Percentiles rank a stretch among this genome's conserved stretches.
Conservation (phyloP, 2,329 filamentous ascomycete genomes). For the Pezizomycotina sp. region DNA sequence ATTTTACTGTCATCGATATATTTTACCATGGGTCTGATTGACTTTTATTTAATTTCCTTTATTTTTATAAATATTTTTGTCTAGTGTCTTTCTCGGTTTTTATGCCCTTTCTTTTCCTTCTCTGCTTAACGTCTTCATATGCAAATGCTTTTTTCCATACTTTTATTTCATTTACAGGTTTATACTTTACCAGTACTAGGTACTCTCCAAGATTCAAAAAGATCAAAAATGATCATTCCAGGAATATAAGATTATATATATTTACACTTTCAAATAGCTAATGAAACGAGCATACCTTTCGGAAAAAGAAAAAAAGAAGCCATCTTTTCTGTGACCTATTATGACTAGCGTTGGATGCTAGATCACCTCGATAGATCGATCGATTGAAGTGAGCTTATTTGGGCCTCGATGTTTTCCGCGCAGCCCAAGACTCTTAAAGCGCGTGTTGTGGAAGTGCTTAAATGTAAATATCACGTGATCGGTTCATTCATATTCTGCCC, state of each 20-base stretch:
- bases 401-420: too few relatives aligned
- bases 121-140: constrained; percentile 17
- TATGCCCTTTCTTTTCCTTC: constrained; percentile 13
- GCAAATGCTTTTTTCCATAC: constrained; percentile 16
- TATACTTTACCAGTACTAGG: too few relatives aligned
- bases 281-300: constrained; percentile 3
- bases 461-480: too few relatives aligned
- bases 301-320: constrained; percentile 5
- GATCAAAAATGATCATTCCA: constrained; percentile 15
- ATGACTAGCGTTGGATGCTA: too few relatives aligned
- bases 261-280: background rate
- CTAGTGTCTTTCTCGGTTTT: constrained; percentile 12
- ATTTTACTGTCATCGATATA: constrained; percentile 13
- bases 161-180: constrained; percentile 5
- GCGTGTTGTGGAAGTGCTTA: too few relatives aligned
- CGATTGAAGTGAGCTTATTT: too few relatives aligned
- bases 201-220: constrained; percentile 4
- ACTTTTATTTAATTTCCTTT: constrained; percentile 10
- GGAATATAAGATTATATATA: background rate
- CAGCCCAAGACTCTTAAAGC: too few relatives aligned
- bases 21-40: constrained; percentile 16
- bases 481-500: too few relatives aligned
- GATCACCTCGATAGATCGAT: too few relatives aligned
- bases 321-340: too few relatives aligned
- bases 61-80: constrained; percentile 11